Conservation (phyloP, 2,329 filamentous ascomycete genomes). For the Aspergillus udagawae region DNA sequence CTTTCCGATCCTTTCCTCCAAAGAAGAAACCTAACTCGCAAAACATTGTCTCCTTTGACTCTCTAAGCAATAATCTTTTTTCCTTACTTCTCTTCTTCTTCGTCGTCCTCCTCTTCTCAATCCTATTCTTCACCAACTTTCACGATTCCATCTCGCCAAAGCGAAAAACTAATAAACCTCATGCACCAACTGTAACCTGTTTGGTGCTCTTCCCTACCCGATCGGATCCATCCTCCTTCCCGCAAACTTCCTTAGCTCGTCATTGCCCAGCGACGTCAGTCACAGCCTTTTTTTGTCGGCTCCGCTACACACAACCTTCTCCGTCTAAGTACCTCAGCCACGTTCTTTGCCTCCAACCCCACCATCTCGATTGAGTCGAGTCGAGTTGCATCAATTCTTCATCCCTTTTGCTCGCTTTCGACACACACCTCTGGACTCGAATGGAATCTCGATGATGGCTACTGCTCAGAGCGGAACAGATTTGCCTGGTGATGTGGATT, state of each 20-base stretch:
- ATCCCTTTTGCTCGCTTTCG: conserved; percentile 3
- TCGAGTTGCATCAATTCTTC: conserved; percentile 2
- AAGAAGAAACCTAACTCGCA: background rate
- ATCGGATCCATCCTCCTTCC: conserved; percentile 25
- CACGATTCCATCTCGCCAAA: conserved; percentile 3
- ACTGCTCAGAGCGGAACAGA: conserved; percentile 46
- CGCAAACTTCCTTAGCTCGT: conserved; percentile 38
- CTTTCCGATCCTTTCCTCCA: background rate
- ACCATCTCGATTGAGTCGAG: background rate
- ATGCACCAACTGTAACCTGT: background rate
- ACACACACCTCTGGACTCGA: conserved; percentile 19
- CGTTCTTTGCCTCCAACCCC: conserved; percentile 2
- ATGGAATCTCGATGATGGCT: conserved; percentile 42
- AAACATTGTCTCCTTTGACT: background rate
- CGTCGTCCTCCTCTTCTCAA: conserved; percentile 2
- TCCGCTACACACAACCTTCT: conserved; percentile 9
- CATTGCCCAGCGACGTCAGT: conserved; percentile 21
- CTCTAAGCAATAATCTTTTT: conserved; percentile 4
- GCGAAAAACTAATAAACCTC: background rate
- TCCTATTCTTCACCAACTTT: conserved; percentile 1
- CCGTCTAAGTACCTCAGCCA: conserved; percentile 2
- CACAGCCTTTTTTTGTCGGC: conserved; percentile 18
- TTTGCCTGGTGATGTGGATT: conserved; percentile 51
- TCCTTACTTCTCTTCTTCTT: conserved; percentile 10
- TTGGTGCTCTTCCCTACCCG: conserved; percentile 17